phyloP scores from a whole-genome alignment of 257 asterid genomes.

The Solanum tarijense region DNA sequence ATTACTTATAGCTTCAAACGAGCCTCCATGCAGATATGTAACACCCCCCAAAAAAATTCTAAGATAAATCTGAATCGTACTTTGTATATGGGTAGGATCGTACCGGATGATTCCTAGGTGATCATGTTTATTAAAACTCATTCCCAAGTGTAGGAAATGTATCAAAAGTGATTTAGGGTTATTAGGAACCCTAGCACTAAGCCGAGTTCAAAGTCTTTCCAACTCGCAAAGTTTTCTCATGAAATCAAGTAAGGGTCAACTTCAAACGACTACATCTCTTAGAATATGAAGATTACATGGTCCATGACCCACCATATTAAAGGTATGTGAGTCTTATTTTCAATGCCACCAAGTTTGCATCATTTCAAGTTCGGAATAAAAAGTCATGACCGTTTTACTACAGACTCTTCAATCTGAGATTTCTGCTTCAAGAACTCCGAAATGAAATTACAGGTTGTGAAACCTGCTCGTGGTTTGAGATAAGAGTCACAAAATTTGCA shows the following conservation, averaged over 20 bases:
- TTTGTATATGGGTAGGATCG: not conserved
- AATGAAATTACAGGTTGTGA: not conserved
- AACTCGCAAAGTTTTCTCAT: not conserved
- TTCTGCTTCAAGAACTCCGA: not conserved
- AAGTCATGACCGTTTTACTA: not conserved
- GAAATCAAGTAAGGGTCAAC: not conserved
- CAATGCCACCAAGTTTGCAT: not conserved
- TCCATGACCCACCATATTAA: not conserved
- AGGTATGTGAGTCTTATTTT: not conserved
- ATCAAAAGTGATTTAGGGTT: not conserved
- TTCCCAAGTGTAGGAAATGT: not conserved
- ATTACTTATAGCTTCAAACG: too few relatives aligned
- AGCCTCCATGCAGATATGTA: too few relatives aligned
- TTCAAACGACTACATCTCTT: not conserved
- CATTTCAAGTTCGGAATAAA: not conserved
- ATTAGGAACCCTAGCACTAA: not conserved
- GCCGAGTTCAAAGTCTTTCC: not conserved
- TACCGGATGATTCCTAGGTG: not conserved
- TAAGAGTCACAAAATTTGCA: not conserved
- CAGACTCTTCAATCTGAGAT: not conserved
- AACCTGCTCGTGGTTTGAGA: not conserved
- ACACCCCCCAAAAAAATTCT: too few relatives aligned
- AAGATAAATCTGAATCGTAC: not conserved
- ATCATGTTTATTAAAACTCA: too few relatives aligned
- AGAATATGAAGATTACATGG: not conserved